phyloP scores from a whole-genome alignment of 2,329 filamentous ascomycete species.

The Diplodia corticola region DNA sequence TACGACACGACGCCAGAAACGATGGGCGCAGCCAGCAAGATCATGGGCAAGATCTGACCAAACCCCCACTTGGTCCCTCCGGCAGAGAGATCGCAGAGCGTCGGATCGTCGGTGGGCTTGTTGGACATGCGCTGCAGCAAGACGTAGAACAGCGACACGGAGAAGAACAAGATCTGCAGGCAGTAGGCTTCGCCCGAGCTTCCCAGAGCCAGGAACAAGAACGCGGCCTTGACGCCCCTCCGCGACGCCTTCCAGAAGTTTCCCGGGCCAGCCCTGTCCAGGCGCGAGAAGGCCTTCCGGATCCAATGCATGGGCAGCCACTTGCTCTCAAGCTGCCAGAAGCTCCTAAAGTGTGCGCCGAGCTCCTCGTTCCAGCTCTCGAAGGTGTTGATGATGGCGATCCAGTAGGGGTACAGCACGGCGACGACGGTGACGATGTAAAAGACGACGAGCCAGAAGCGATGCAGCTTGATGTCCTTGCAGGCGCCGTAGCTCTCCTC shows the following conservation, averaged over 20 bases:
- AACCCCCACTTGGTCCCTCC: slow-evolving; percentile 8
- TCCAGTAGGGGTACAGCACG: slow-evolving; percentile 11
- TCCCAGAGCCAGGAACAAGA: neutral
- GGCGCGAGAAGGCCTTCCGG: neutral
- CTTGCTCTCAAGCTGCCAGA: neutral
- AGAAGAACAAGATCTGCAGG: slow-evolving; percentile 6
- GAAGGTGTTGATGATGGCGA: slow-evolving; percentile 8
- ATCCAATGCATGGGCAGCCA: slow-evolving; percentile 6
- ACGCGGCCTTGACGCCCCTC: neutral
- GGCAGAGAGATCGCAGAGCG: neutral
- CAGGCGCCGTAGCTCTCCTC: neutral
- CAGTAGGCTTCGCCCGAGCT: neutral
- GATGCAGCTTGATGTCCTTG: neutral
- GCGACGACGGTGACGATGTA: neutral
- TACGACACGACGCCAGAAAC: neutral
- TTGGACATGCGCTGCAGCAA: neutral
- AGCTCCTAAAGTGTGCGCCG: neutral
- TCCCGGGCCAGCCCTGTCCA: neutral
- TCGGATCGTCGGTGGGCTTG: neutral
- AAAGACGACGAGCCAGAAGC: neutral
- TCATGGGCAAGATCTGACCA: slow-evolving; percentile 5
- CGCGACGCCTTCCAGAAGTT: neutral
- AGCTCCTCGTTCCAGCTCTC: neutral
- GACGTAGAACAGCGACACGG: neutral
- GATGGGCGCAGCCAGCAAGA: neutral